Conservation (phyloP, 768 basidiomycete genomes). For the Saitozyma sp. region DNA sequence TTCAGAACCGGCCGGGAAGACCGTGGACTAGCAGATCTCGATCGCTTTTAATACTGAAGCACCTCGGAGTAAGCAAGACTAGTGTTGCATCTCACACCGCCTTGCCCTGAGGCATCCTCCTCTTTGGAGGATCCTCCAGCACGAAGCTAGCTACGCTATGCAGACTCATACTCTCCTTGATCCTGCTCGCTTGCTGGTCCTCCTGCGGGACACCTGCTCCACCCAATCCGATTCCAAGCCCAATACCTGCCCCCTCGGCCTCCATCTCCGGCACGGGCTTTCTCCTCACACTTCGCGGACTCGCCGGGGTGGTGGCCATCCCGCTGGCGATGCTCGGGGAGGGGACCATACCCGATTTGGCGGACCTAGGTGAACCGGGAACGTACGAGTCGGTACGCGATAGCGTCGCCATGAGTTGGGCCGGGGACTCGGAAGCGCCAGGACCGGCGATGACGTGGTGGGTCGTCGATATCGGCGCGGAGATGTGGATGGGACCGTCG, state of each 20-base stretch:
- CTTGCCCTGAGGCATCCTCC: constrained; percentile 3
- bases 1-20: too few relatives aligned
- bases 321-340: neutral
- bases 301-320: neutral
- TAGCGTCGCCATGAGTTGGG: too few relatives aligned
- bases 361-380: neutral
- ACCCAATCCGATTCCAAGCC: neutral
- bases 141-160: constrained; percentile 41
- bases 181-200: constrained; percentile 1
- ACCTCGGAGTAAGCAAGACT: too few relatives aligned
- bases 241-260: neutral
- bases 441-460: too few relatives aligned
- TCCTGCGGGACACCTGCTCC: neutral
- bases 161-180: constrained; percentile 29
- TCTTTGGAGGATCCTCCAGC: constrained; percentile 34
- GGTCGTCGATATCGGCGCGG: constrained; percentile 10
- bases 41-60: too few relatives aligned
- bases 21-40: too few relatives aligned
- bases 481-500: constrained; percentile 12
- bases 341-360: neutral
- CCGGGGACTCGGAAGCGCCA: too few relatives aligned
- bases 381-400: constrained; percentile 8
- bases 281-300: constrained; percentile 26
- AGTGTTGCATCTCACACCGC: neutral
- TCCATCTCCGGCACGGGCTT: constrained; percentile 38